These are phyloP conservation scores for Sporothrix schenckii DNA, from an alignment of 2,329 filamentous ascomycete species.

Conservation along the genomic window DNA sequence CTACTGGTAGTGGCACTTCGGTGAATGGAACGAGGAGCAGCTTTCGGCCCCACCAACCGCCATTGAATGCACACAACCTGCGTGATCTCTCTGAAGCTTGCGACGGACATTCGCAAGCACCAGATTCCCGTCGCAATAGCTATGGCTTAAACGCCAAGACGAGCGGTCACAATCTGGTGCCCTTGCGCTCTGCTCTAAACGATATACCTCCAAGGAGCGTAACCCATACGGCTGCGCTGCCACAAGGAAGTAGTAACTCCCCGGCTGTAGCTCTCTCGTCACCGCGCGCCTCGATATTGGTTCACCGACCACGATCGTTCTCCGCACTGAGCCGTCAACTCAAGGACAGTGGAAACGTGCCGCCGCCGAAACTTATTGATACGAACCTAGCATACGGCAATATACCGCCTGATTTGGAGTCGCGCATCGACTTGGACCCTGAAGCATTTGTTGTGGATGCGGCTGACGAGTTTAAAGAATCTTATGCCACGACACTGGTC, in stretches of 20 bases:
- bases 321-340: slow-evolving; percentile 40
- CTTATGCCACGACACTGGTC: slow-evolving; percentile 60
- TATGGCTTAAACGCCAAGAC: slow-evolving; percentile 51
- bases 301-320: slow-evolving; percentile 48
- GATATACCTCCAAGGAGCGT: background rate
- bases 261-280: slow-evolving; percentile 26
- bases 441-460: background rate
- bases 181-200: slow-evolving; percentile 46
- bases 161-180: slow-evolving; percentile 48
- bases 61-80: slow-evolving; percentile 58
- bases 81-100: slow-evolving; percentile 58
- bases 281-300: slow-evolving; percentile 41
- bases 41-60: slow-evolving; percentile 41
- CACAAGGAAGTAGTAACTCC: background rate
- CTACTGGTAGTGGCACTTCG: slow-evolving; percentile 40
- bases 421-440: slow-evolving; percentile 52
- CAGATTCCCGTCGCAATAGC: slow-evolving; percentile 46
- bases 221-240: background rate
- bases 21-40: slow-evolving; percentile 39
- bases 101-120: slow-evolving; percentile 51
- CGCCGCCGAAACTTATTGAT: slow-evolving; percentile 64
- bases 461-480: slow-evolving; percentile 50
- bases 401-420: slow-evolving; percentile 68
- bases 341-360: slow-evolving; percentile 32
- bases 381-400: slow-evolving; percentile 92